A percentile compares a stretch with the other conserved stretches of the same genome.
Evolutionary conservation across 495 filamentous ascomycete genomes (phyloP).

Genomic region (Lasiosphaeria ovina): DNA sequence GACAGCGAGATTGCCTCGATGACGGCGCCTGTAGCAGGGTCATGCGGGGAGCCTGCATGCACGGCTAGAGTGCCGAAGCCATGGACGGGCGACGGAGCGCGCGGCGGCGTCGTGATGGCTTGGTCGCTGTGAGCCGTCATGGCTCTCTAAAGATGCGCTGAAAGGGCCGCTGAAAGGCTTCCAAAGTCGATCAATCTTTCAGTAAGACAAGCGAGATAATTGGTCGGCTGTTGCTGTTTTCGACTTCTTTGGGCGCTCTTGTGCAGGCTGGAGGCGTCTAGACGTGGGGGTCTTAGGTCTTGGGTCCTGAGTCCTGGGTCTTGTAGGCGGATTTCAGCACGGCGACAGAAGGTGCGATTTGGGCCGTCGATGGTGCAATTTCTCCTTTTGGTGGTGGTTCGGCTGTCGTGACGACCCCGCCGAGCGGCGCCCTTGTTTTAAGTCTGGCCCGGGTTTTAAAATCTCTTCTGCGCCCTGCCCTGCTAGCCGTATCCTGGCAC

Average conservation of each 20-base stretch:
- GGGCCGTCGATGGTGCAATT: conserved; percentile 22
- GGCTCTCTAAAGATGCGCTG: conserved; percentile 11
- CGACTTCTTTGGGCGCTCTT: conserved; percentile 3
- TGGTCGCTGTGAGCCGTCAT: conserved; percentile 43
- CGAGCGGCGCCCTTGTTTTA: not conserved
- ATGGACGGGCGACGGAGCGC: conserved; percentile 43
- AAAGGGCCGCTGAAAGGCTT: not conserved
- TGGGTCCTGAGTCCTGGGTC: not conserved
- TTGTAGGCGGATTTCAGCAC: not conserved
- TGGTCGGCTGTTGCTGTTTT: not conserved
- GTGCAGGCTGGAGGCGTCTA: not conserved
- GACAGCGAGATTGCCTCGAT: conserved; percentile 94
- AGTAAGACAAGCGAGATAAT: not conserved
- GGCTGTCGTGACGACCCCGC: conserved; percentile 1
- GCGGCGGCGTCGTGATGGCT: conserved; percentile 44
- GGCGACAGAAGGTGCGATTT: conserved; percentile 14
- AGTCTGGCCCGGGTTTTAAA: conserved; percentile 12
- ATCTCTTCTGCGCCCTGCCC: conserved; percentile 4
- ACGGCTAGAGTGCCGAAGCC: conserved; percentile 91
- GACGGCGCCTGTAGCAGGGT: conserved; percentile 88
- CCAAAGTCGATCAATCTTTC: too few relatives aligned
- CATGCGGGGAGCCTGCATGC: conserved; percentile 86
- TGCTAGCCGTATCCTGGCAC: too few relatives aligned
- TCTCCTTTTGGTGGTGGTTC: not conserved
- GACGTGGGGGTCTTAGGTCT: not conserved